phyloP scores from a whole-genome alignment of 2,329 filamentous ascomycete genomes.

The Lasiodiplodia citricola region DNA sequence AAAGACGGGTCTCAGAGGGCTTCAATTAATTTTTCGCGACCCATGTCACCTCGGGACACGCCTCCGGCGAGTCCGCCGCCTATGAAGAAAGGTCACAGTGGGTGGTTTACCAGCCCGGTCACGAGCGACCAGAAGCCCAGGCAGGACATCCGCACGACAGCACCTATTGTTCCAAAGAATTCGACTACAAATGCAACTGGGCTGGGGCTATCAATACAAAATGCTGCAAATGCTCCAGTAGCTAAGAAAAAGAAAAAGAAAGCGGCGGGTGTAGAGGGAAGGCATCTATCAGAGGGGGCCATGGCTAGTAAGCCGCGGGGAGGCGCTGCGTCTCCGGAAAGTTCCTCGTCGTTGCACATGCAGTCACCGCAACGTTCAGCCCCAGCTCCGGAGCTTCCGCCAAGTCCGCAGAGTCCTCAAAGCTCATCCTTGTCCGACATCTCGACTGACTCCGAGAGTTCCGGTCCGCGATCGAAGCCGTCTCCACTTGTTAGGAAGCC shows the following conservation, averaged over 20 bases:
- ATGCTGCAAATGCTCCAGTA: slow-evolving; percentile 46
- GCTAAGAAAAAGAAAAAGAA: slow-evolving; percentile 49
- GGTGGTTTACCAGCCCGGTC: slow-evolving; percentile 49
- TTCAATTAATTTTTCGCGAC: slow-evolving; percentile 60
- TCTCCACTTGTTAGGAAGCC: slow-evolving; percentile 43
- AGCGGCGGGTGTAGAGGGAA: slow-evolving; percentile 43
- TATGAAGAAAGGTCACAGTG: slow-evolving; percentile 31
- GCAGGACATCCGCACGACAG: slow-evolving; percentile 26
- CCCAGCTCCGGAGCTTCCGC: slow-evolving; percentile 11
- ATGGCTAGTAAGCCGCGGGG: slow-evolving; percentile 57
- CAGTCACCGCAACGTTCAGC: not conserved
- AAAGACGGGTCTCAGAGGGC: slow-evolving; percentile 49
- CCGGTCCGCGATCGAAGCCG: not conserved
- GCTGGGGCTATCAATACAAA: slow-evolving; percentile 42
- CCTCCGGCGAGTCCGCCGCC: slow-evolving; percentile 28
- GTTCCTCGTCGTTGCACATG: not conserved
- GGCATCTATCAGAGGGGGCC: slow-evolving; percentile 56
- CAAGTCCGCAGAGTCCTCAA: slow-evolving; percentile 22
- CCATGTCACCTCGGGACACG: slow-evolving; percentile 54
- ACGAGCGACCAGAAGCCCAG: slow-evolving; percentile 32
- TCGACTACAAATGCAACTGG: slow-evolving; percentile 32
- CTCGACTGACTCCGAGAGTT: slow-evolving; percentile 8
- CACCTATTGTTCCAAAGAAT: slow-evolving; percentile 34
- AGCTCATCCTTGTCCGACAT: slow-evolving; percentile 19
- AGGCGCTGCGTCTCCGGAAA: slow-evolving; percentile 45